Base-by-base conservation (phyloP, 176 grass and related monocot genomes). In the Zea luxurians region DNA sequence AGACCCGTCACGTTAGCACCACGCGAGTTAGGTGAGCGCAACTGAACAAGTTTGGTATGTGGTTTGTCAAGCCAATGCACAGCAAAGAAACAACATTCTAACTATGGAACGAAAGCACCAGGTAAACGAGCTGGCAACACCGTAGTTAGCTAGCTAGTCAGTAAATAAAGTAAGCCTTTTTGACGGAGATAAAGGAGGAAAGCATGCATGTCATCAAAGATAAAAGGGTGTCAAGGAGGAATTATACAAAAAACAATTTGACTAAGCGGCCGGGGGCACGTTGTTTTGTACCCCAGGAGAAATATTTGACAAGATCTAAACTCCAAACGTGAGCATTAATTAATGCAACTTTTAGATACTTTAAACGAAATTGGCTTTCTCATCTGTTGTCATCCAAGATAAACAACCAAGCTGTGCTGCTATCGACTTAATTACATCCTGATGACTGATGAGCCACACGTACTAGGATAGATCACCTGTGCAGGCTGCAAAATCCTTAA, bases 261-360 rank as follows among this genome's bases (percentile, higher is more conserved):
- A 73, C 58, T 70, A 57, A 27, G 38, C n/a, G 4, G 61, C 27
- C 27, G 61, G 49, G 2, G 20, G 21, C 27, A 59, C 40, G 10
- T 76, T 18, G 10, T 68, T 60, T 64, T 50, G 16, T 50, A 64
- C 27, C 27, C 4, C 27, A 1, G 2, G 21, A 18, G 4, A 52
- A 9, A 52, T n/a, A 12, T 64, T 53, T 53, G 59, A 82, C 59
- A 65, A 27, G 37, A 9, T 47, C 75, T n/a, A 48, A 20, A 61
- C 43, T 48, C 45, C 21, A 47, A 3, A 42, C 16, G 53, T 4
- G 17, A 3, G 2, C 10, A 13, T 55, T 27, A 27, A 27, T 42
- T 9, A 21, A 45, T 53, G 46, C 60, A 74, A 13, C 59, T 82
- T 65, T 44, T 74, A 36, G 38, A 36, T 10, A 15, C 7, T 52